Conservation (phyloP, 1,284 basidiomycete species). For the Cutaneotrichosporon spelunceum region DNA sequence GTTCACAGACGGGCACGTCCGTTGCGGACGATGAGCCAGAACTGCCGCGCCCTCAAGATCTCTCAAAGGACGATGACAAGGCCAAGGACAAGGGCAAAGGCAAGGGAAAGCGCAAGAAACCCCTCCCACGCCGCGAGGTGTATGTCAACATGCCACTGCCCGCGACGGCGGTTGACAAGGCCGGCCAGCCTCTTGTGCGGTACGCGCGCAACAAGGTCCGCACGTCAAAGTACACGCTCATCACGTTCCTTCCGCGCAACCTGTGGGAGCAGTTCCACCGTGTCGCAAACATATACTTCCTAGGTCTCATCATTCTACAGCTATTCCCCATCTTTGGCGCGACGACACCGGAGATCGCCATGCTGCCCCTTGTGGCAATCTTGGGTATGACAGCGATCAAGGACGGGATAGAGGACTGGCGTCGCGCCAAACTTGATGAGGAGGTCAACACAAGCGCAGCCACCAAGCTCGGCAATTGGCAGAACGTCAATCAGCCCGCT, state of each 20-base stretch:
- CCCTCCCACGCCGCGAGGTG: constrained; percentile 62
- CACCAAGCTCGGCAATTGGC: constrained; percentile 70
- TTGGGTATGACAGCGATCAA: constrained; percentile 86
- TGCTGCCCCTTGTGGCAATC: constrained; percentile 84
- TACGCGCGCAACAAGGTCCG: constrained; percentile 93
- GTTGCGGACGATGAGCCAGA: constrained; percentile 1
- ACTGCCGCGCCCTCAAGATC: neutral
- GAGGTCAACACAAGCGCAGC: constrained; percentile 55
- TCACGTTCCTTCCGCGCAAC: constrained; percentile 93
- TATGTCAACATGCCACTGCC: constrained; percentile 64
- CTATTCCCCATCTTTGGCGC: constrained; percentile 90
- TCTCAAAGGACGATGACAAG: constrained; percentile 13
- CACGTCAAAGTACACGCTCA: constrained; percentile 86
- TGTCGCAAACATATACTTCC: constrained; percentile 90
- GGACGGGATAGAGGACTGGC: constrained; percentile 91
- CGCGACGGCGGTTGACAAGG: constrained; percentile 23
- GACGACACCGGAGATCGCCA: constrained; percentile 74
- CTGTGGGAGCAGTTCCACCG: constrained; percentile 85
- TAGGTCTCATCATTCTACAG: constrained; percentile 78
- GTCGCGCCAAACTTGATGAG: constrained; percentile 79
- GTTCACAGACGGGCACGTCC: neutral
- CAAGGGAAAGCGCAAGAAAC: constrained; percentile 13
- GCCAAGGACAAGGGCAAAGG: constrained; percentile 14
- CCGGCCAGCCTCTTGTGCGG: constrained; percentile 71
- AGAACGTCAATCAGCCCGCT: constrained; percentile 79